Evolutionary conservation across 176 grass and related monocot species (phyloP).

Genomic region (Microstegium vimineum): DNA sequence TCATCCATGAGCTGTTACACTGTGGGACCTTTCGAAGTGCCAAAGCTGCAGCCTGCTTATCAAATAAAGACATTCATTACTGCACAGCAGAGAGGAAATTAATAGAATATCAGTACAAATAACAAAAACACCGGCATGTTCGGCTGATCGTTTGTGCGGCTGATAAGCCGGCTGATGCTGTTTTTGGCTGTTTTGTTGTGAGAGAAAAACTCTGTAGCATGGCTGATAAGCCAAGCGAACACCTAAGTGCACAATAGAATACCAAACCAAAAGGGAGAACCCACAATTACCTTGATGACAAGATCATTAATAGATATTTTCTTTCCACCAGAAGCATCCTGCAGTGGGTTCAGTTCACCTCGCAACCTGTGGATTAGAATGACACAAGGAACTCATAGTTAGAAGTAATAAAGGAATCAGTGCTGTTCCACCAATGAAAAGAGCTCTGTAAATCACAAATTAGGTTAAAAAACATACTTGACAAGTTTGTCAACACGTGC

Average conservation of each 20-base stretch:
- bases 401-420: not conserved
- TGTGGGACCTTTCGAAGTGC: constrained; percentile 89
- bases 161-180: no score
- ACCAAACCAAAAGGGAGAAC: not conserved
- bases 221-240: no score
- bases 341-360: constrained; percentile 67
- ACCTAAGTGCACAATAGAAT: not conserved
- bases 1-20: constrained; percentile 96
- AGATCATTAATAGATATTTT: constrained; percentile 95
- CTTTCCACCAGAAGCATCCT: constrained; percentile 87
- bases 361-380: constrained; percentile 61
- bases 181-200: no score
- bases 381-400: not conserved
- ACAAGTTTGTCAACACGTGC: constrained; percentile 78
- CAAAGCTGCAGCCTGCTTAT: constrained; percentile 80
- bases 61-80: constrained; percentile 1
- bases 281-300: constrained; percentile 71
- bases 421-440: not conserved
- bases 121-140: no score
- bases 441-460: not conserved
- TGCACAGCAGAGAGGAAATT: not conserved
- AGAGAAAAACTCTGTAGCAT: no score
- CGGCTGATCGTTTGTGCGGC: no score
- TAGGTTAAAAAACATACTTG: constrained; percentile 49
- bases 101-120: not conserved